Evolutionary conservation across 2,329 filamentous ascomycete species (phyloP).

Genomic region (Sphaerulina musiva): DNA sequence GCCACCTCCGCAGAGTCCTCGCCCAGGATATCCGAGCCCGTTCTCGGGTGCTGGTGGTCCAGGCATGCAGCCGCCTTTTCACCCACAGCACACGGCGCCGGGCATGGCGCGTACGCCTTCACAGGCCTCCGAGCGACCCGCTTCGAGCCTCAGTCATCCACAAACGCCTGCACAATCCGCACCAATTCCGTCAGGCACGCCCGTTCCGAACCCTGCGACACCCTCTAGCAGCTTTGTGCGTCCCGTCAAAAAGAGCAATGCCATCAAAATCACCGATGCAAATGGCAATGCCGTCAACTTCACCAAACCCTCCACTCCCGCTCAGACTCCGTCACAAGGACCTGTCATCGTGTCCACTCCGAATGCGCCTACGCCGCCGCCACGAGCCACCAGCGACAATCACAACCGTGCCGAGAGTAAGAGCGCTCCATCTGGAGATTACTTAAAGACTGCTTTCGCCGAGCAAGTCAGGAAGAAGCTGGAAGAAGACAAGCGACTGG

Average conservation of each 20-base stretch:
- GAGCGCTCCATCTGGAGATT: conserved; percentile 62
- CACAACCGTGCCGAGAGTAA: conserved; percentile 67
- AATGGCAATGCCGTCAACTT: conserved; percentile 69
- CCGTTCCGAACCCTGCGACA: conserved; percentile 16
- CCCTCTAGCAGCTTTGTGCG: conserved; percentile 52
- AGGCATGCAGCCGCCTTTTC: conserved; percentile 50
- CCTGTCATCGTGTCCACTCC: conserved; percentile 66
- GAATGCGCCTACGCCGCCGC: conserved; percentile 64
- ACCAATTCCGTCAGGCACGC: conserved; percentile 47
- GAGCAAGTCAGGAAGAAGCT: conserved; percentile 59
- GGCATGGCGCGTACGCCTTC: conserved; percentile 77
- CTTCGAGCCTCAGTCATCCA: conserved; percentile 56
- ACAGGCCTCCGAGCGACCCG: conserved; percentile 61
- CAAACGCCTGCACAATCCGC: conserved; percentile 52
- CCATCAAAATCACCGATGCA: conserved; percentile 77
- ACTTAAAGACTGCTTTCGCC: conserved; percentile 47
- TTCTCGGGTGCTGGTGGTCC: conserved; percentile 39
- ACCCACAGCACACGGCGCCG: conserved; percentile 45
- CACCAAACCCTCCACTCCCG: conserved; percentile 52
- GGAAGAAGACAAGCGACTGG: conserved; percentile 37
- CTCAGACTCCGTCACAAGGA: conserved; percentile 51
- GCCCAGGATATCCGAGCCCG: conserved; percentile 43
- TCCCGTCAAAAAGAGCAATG: conserved; percentile 61
- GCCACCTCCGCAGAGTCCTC: conserved; percentile 40
- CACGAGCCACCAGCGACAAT: conserved; percentile 62